Percentiles rank a stretch among this genome's conserved stretches.
These are phyloP conservation scores for Xylaria acuta DNA, from an alignment of 495 filamentous ascomycete species.

Conservation along the genomic window DNA sequence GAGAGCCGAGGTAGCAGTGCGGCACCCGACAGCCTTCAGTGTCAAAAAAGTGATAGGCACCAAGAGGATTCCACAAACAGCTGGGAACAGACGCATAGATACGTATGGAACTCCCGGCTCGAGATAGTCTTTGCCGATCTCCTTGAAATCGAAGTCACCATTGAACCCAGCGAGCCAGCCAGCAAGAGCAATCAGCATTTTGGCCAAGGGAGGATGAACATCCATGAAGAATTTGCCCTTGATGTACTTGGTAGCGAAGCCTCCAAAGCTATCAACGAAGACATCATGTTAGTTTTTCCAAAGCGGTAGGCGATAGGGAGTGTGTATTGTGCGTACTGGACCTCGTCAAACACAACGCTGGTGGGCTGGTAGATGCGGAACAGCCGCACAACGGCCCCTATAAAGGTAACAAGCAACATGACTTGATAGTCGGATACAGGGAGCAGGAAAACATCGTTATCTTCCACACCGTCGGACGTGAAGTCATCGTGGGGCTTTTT, in stretches of 20 bases:
- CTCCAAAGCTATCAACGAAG: conserved; percentile 75
- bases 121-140: conserved; percentile 98
- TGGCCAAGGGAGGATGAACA: conserved; percentile 96
- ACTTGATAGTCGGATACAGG: conserved; percentile 82
- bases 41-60: conserved; percentile 94
- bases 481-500: conserved; percentile 58
- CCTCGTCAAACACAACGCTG: conserved; percentile 98
- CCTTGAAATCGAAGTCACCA: conserved; percentile 97
- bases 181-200: conserved; percentile 91
- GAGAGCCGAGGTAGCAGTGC: conserved; percentile 78
- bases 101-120: conserved; percentile 96
- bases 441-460: conserved; percentile 77
- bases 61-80: conserved; percentile 82
- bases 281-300: conserved; percentile 31
- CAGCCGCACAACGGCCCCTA: conserved; percentile 81
- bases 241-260: conserved; percentile 98
- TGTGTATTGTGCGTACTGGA: conserved; percentile 74
- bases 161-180: conserved; percentile 96
- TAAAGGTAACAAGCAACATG: conserved; percentile 71
- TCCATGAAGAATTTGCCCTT: conserved; percentile 99
- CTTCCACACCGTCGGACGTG: conserved; percentile 68
- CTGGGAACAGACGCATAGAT: conserved; percentile 93
- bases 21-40: conserved; percentile 88
- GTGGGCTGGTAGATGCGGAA: conserved; percentile 96
- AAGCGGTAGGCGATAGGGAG: conserved; percentile 20